Conservation (phyloP, 192 early-diverging fungal genomes). For the Diversispora epigaea region DNA sequence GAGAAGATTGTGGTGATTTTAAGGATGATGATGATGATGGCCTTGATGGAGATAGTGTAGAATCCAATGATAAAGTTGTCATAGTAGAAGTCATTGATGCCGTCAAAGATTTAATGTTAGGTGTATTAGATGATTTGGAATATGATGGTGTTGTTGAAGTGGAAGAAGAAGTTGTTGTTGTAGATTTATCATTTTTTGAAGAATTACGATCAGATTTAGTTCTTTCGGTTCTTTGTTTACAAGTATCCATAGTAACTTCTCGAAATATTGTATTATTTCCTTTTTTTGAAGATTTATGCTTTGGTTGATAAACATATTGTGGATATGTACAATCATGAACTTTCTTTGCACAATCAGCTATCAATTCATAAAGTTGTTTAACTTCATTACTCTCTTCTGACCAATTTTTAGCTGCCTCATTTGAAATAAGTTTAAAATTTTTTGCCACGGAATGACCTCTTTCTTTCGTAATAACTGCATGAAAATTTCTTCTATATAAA, state of each 20-base stretch:
- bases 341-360: conserved; percentile 23
- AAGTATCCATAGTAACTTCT: conserved; percentile 12
- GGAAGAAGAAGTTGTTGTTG: neutral
- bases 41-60: neutral
- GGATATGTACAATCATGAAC: conserved; percentile 24
- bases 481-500: conserved; percentile 17
- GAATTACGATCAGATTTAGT: neutral
- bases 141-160: neutral
- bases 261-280: conserved; percentile 14
- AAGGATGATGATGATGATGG: neutral
- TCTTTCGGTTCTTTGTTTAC: conserved; percentile 8
- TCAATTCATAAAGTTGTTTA: conserved; percentile 22
- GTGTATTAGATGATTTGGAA: too few species aligned
- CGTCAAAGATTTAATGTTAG: neutral
- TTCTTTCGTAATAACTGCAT: conserved; percentile 21
- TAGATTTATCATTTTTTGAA: neutral
- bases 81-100: neutral
- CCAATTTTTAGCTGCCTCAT: conserved; percentile 15
- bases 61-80: neutral
- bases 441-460: conserved; percentile 19
- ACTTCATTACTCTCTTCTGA: conserved; percentile 17
- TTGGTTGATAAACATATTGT: conserved; percentile 24
- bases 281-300: conserved; percentile 18
- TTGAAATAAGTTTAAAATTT: conserved; percentile 25
- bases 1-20: neutral